Evolutionary conservation across 805 yeast genomes (phyloP).

Genomic region (Teunomyces cretensis): DNA sequence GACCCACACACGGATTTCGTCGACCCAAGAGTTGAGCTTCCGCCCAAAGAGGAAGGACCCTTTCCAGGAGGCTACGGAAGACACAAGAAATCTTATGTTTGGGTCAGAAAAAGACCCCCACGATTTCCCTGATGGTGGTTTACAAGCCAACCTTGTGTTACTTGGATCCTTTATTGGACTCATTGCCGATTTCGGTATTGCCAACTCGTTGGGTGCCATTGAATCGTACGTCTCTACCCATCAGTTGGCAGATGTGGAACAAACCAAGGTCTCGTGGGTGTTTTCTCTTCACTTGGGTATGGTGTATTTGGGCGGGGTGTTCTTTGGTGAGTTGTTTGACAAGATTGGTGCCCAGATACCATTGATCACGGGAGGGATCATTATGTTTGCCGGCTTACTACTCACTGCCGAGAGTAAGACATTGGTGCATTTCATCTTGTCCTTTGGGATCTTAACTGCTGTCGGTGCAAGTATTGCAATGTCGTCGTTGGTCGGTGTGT

Average conservation of each 20-base stretch:
- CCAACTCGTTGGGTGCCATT: conserved; percentile 21
- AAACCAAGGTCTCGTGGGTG: conserved; percentile 19
- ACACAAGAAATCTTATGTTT: conserved; percentile 12
- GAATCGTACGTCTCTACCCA: conserved; percentile 18
- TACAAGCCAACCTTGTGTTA: conserved; percentile 16
- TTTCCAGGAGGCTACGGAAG: background rate
- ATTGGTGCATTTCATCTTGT: conserved; percentile 51
- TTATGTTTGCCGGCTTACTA: conserved; percentile 40
- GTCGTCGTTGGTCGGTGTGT: conserved; percentile 43
- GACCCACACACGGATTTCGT: background rate
- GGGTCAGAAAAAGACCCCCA: conserved; percentile 15
- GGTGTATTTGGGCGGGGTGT: conserved; percentile 24
- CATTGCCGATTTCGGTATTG: conserved; percentile 20
- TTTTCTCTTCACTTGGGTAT: conserved; percentile 19
- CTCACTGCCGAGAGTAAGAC: conserved; percentile 44
- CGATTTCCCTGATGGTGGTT: conserved; percentile 21
- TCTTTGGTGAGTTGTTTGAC: conserved; percentile 49
- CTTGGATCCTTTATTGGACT: conserved; percentile 20
- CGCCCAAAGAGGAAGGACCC: background rate
- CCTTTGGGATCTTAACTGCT: conserved; percentile 51
- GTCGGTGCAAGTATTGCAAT: conserved; percentile 43
- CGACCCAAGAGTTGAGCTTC: conserved; percentile 3
- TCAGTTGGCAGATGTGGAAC: conserved; percentile 11
- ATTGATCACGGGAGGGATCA: conserved; percentile 35
- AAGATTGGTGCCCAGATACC: conserved; percentile 41